Percentiles rank a stretch among this genome's conserved stretches.
Evolutionary conservation across 2,329 filamentous ascomycete species (phyloP).

Genomic region (Nemania abortiva): DNA sequence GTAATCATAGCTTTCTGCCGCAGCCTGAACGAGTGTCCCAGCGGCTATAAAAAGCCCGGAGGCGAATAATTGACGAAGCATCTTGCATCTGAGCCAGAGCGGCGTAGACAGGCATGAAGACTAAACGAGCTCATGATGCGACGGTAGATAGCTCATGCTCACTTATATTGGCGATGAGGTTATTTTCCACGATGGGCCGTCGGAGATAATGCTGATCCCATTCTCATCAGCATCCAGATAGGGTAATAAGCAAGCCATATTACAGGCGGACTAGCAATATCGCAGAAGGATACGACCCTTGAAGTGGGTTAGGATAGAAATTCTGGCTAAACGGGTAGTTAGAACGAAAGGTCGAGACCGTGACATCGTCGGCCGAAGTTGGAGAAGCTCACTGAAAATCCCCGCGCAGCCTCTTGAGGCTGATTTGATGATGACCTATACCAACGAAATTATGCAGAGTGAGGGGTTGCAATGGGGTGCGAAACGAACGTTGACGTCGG

Average conservation of each 20-base stretch:
- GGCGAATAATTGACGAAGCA: conserved; percentile 39
- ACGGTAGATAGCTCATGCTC: conserved; percentile 2
- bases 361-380: conserved; percentile 24
- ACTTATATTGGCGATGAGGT: conserved; percentile 32
- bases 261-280: conserved; percentile 14
- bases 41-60: conserved; percentile 39
- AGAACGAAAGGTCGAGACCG: conserved; percentile 29
- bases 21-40: conserved; percentile 34
- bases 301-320: conserved; percentile 20
- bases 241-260: conserved; percentile 40
- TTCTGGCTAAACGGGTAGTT: conserved; percentile 48
- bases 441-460: conserved; percentile 15
- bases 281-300: conserved; percentile 11
- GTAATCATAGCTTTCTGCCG: conserved; percentile 46
- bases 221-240: conserved; percentile 24
- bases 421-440: conserved; percentile 31
- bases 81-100: conserved; percentile 23
- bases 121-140: not conserved
- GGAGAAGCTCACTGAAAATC: conserved; percentile 13
- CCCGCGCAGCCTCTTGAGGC: conserved; percentile 25
- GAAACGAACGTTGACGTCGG: not conserved
- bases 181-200: conserved; percentile 4
- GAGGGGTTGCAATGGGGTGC: conserved; percentile 4
- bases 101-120: conserved; percentile 4
- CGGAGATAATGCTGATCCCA: conserved; percentile 6